Evolutionary conservation across 2,329 filamentous ascomycete genomes (phyloP).

Genomic region (Neofusicoccum cordaticola): DNA sequence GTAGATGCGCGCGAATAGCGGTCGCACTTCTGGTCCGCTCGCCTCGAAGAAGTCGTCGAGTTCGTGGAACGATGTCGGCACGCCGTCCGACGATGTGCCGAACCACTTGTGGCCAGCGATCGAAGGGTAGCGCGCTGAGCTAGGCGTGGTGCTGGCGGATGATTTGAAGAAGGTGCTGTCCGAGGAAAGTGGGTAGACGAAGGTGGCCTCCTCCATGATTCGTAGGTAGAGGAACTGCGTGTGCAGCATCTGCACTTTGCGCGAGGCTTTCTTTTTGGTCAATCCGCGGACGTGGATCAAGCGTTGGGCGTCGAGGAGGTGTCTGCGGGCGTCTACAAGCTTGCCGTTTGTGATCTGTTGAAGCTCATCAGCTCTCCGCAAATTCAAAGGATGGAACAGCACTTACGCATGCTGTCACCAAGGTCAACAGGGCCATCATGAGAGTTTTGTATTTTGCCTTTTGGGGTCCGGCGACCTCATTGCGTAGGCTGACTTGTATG

Average conservation of each 20-base stretch:
- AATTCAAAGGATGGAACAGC: neutral
- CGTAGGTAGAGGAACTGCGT: neutral
- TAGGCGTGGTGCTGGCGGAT: neutral
- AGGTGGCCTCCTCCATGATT: slow-evolving; percentile 1
- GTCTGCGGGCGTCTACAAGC: neutral
- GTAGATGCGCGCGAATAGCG: slow-evolving; percentile 3
- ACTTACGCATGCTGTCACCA: slow-evolving; percentile 6
- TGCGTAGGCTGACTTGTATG: neutral
- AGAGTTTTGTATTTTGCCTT: neutral
- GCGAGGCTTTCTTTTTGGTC: neutral
- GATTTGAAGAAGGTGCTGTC: neutral
- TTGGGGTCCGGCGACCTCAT: neutral
- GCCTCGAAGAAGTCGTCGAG: neutral
- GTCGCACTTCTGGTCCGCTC: neutral
- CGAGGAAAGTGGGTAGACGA: neutral
- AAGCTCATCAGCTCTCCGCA: neutral
- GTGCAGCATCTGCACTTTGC: slow-evolving; percentile 10
- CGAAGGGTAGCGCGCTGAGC: neutral
- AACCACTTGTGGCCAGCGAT: neutral
- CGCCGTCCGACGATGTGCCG: neutral
- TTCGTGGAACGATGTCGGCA: neutral
- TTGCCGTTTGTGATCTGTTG: neutral
- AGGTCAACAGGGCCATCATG: neutral
- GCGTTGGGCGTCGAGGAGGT: neutral
- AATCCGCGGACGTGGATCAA: neutral